phyloP scores from a whole-genome alignment of 2,329 filamentous ascomycete genomes.

The Bipolaris cookei region DNA sequence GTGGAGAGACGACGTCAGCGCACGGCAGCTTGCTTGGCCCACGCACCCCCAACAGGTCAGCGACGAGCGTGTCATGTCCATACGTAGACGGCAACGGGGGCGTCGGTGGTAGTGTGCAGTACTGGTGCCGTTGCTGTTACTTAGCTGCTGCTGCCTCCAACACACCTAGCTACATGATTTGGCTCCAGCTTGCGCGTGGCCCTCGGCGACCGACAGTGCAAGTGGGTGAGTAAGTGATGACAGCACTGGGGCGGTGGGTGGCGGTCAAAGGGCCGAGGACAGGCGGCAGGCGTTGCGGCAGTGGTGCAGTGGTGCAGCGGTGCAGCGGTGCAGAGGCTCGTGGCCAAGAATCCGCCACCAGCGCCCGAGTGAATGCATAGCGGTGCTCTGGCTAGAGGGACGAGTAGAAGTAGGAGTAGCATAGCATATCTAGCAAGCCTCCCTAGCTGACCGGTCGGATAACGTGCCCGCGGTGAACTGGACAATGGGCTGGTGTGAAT shows the following conservation, averaged over 20 bases:
- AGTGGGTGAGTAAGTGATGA: no score
- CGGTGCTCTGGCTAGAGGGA: background rate
- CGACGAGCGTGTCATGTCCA: background rate
- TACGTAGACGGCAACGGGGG: background rate
- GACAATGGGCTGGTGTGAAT: background rate
- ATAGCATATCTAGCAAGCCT: background rate
- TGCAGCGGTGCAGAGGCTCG: background rate
- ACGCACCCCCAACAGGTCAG: background rate
- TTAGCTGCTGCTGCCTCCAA: no score
- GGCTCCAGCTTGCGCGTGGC: no score
- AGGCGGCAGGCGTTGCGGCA: slow-evolving; percentile 1
- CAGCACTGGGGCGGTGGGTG: slow-evolving; percentile 1
- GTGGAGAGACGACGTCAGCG: slow-evolving; percentile 35
- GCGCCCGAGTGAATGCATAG: slow-evolving; percentile 1
- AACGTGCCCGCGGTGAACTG: background rate
- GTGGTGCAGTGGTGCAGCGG: slow-evolving; percentile 6
- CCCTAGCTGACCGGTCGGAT: background rate
- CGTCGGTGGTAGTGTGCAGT: background rate
- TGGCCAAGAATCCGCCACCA: slow-evolving; percentile 3
- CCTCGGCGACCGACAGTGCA: no score
- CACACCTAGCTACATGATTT: no score
- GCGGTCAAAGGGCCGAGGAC: slow-evolving; percentile 19
- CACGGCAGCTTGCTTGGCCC: slow-evolving; percentile 23
- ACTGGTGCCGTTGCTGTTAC: no score
- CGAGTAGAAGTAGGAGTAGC: background rate